Evolutionary conservation across 2,329 filamentous ascomycete genomes (phyloP), one percentile per base, ranked within the genome.

Genomic region (Phaeomoniella chlamydospora): DNA sequence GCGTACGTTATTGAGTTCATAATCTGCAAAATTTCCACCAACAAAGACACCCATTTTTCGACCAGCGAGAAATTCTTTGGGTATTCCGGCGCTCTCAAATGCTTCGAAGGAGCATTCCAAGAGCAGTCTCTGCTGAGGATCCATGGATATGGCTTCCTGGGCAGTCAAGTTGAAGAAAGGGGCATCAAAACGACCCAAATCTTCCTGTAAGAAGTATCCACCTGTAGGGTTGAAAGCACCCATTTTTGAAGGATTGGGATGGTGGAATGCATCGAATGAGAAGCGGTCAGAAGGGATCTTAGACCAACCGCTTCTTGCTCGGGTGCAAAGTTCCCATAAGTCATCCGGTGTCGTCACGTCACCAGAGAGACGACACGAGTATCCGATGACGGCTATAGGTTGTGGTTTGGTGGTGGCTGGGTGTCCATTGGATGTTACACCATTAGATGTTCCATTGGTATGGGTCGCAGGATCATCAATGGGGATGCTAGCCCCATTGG

Each of bases 251-350:
- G 14, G 14, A 6, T 6, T 13, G 6, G 14, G 31, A 6, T 10
- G 14, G 6, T 13, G n/a, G 6, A 13, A 14, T 32, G n/a, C 15
- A 6, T 6, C 13, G 14, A 13, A 32, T 9, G n/a, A 14, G 31
- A 33, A 36, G 17, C 37, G 15, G 15, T 39, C 34, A n/a, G 15
- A 11, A 13, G 37, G 37, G 9, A 39, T 18, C 18, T 11, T 12
- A 4, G 34, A 36, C 22, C 18, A 29, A 4, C 6, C 17, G 15
- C 15, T 2, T 74, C 70, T 46, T 78, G 72, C 70, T 72, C 79
- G 61, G 68, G 74, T 33, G 61, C 67, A 41, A 71, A 66, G 46
- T 56, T 75, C 9, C 49, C 50, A 36, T 9, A 36, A 18, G 2
- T 37, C 36, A 4, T 38, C 34, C 2, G 41, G 40, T 15, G 5